Conservation (phyloP, 2,329 filamentous ascomycete species). For the Curvularia verruculosa region DNA sequence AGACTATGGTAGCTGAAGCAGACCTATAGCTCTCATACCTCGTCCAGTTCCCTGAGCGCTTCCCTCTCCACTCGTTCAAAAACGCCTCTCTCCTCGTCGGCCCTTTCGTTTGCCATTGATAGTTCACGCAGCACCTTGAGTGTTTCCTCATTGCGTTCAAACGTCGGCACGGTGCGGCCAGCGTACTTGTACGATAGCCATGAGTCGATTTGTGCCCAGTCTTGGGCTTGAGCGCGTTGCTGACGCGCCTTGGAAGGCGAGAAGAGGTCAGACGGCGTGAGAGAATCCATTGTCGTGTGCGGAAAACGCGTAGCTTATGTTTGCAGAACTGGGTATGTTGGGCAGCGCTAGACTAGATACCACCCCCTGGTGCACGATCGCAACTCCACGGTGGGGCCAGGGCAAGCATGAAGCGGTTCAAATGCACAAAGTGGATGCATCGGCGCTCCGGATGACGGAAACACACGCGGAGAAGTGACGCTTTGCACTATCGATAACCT, state of each 20-base stretch:
- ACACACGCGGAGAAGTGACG: conserved; percentile 13
- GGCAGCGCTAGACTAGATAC: background rate
- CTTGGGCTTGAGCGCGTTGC: conserved; percentile 81
- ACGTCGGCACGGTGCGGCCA: conserved; percentile 68
- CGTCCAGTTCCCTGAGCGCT: conserved; percentile 61
- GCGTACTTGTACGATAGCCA: conserved; percentile 77
- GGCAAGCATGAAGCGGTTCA: conserved; percentile 3
- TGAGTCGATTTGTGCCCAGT: conserved; percentile 86
- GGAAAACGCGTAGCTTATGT: background rate
- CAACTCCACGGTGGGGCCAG: conserved; percentile 10
- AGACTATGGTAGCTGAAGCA: conserved; percentile 10
- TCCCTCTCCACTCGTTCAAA: conserved; percentile 65
- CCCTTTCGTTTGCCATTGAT: conserved; percentile 75
- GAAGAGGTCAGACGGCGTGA: conserved; percentile 56
- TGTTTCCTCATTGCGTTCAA: conserved; percentile 88
- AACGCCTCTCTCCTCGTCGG: conserved; percentile 71
- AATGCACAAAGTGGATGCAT: conserved; percentile 5
- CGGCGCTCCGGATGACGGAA: conserved; percentile 12
- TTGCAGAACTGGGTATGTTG: conserved; percentile 3
- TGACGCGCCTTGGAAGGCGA: conserved; percentile 71
- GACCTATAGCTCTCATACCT: conserved; percentile 36
- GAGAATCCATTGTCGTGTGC: conserved; percentile 39
- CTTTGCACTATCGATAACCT: conserved; percentile 44
- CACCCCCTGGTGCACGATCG: background rate
- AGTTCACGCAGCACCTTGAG: conserved; percentile 76